Base-by-base conservation (phyloP, 768 basidiomycete species). In the Lactifluus subvellereus region DNA sequence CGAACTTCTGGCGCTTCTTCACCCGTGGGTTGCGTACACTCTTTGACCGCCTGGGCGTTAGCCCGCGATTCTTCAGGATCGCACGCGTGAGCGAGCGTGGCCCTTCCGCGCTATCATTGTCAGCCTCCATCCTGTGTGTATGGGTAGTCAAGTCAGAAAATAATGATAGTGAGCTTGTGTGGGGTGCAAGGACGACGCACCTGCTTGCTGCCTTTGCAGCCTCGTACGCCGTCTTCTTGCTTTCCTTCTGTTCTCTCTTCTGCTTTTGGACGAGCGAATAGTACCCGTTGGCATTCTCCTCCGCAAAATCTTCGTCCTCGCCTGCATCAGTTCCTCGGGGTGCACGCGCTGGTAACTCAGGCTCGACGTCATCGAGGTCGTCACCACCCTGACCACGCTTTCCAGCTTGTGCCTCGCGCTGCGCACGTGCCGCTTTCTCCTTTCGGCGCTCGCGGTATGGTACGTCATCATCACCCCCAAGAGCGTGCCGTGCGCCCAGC, bases 11-110 rank as follows among this genome's bases (percentile, higher is more conserved):
- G 38, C 93, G 84, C 74, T 99, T 99, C 84, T 98, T 98, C 75
- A 98, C 94, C 64, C 97, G 86, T 47, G 96, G 95, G 77, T 99
- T 99, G 67, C 95, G 91, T 42, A 93, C 91, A 59, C 82, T 81
- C 76, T 98, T 98, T 48, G 89, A 78, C 60, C 97, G 85, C 65
- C 81, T 85, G 5, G 96, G 95, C 16, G 95, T 98, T 56, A 98
- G 84, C 60, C 97, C 96, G 71, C 86, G 89, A 82, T 99, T 99
- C 70, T 88, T 86, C 69, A 98, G 80, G 69, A 99, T 99, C 6
- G 92, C 86, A 11, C 92, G 85, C 7, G 93, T 94, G 65, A 97
- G 82, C 8, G 88, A 85, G 30, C 97, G 89, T 45, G 94, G 97
- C 6, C 96, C 95, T 59, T 75, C 76, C 14, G 74, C 74, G n/a